Evolutionary conservation across 495 filamentous ascomycete genomes (phyloP).

Genomic region (Pyronema omphalodes): DNA sequence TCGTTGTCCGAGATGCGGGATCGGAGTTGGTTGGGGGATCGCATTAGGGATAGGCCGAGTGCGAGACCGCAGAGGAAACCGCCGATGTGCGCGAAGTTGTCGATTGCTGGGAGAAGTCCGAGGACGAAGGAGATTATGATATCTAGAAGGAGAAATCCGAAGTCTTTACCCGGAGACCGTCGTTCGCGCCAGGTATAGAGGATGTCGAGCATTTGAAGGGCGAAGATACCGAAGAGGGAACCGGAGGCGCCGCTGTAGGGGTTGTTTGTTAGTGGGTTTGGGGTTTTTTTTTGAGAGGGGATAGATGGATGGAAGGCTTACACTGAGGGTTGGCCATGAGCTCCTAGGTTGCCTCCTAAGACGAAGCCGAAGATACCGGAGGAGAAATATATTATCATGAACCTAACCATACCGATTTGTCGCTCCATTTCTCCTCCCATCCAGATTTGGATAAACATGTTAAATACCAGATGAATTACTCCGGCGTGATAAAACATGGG

Average conservation of each 20-base stretch:
- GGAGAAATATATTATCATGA: conserved; percentile 70
- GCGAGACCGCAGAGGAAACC: conserved; percentile 86
- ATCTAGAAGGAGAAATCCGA: conserved; percentile 68
- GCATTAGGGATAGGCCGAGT: conserved; percentile 68
- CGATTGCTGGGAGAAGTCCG: conserved; percentile 76
- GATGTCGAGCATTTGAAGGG: conserved; percentile 70
- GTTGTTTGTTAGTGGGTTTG: conserved; percentile 9
- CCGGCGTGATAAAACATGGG: conserved; percentile 94
- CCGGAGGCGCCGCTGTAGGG: conserved; percentile 56
- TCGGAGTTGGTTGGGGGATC: conserved; percentile 65
- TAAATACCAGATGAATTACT: conserved; percentile 86
- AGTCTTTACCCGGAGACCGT: conserved; percentile 52
- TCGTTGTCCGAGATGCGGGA: conserved; percentile 48
- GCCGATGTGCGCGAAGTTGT: conserved; percentile 95
- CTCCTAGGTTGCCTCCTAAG: conserved; percentile 82
- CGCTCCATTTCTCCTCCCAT: conserved; percentile 82
- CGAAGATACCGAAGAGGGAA: conserved; percentile 75
- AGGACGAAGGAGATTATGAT: conserved; percentile 79
- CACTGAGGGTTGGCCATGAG: conserved; percentile 56
- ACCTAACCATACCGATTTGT: conserved; percentile 68
- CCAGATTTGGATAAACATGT: conserved; percentile 73
- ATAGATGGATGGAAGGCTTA: conserved; percentile 11
- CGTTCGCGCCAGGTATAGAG: conserved; percentile 79
- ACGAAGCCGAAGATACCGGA: conserved; percentile 94
- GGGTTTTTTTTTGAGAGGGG: background rate